phyloP scores from a whole-genome alignment of 202 grass and related monocot species.

The Bolboschoenoplectus hybrid region DNA sequence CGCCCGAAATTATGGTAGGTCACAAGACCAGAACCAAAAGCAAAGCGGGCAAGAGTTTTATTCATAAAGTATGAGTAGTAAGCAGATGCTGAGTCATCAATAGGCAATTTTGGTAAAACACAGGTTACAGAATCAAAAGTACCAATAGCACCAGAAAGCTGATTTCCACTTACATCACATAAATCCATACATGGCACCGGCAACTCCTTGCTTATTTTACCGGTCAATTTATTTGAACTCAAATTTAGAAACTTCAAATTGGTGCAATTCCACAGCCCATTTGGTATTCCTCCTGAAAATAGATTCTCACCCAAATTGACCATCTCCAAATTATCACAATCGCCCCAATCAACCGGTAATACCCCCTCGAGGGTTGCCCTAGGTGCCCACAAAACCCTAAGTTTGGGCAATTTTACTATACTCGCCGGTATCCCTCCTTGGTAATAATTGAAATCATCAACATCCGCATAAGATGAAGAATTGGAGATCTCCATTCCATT shows the following conservation, averaged over 20 bases:
- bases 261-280: slow-evolving; percentile 53
- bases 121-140: slow-evolving; percentile 58
- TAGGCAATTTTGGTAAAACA: slow-evolving; percentile 44
- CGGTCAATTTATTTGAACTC: slow-evolving; percentile 74
- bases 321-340: slow-evolving; percentile 78
- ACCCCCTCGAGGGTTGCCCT: slow-evolving; percentile 73
- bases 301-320: slow-evolving; percentile 87
- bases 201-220: slow-evolving; percentile 58
- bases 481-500: slow-evolving; percentile 25
- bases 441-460: slow-evolving; percentile 87
- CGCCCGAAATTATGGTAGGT: slow-evolving; percentile 88
- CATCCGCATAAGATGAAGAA: slow-evolving; percentile 43
- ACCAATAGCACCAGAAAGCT: slow-evolving; percentile 60
- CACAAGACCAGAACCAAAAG: slow-evolving; percentile 44
- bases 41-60: slow-evolving; percentile 52
- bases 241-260: slow-evolving; percentile 86
- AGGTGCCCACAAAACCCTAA: slow-evolving; percentile 87
- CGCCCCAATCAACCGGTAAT: slow-evolving; percentile 68
- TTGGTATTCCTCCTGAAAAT: slow-evolving; percentile 68
- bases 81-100: slow-evolving; percentile 59
- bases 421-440: slow-evolving; percentile 65
- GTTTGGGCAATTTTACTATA: slow-evolving; percentile 62
- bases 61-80: slow-evolving; percentile 66
- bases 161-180: slow-evolving; percentile 88
- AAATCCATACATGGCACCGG: slow-evolving; percentile 83